Evolutionary conservation across 371 early-diverging fungal genomes (phyloP).

Genomic region (Catenaria anguillulae): DNA sequence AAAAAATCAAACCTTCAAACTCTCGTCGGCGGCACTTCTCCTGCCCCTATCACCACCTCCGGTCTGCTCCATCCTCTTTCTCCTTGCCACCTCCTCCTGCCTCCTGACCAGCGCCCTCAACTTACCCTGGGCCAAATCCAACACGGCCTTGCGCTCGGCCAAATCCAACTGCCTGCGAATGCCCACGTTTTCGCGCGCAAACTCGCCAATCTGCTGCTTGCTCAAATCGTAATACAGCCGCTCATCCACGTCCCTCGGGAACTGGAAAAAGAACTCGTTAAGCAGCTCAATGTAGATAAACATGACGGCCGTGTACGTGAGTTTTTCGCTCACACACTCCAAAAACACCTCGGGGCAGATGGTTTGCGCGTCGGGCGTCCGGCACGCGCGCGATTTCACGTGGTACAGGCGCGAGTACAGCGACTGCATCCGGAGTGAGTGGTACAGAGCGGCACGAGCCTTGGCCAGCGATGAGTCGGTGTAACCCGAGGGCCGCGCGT

Average conservation of each 20-base stretch:
- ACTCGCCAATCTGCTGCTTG: conserved; percentile 55
- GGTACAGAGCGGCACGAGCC: conserved; percentile 58
- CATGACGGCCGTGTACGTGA: conserved; percentile 68
- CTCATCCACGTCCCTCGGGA: conserved; percentile 85
- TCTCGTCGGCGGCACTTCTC: too few species aligned
- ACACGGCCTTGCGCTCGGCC: conserved; percentile 61
- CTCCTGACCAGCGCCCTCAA: background rate
- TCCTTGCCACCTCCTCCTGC: background rate
- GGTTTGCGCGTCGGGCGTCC: conserved; percentile 18
- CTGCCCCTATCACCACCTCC: too few species aligned
- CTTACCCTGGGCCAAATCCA: conserved; percentile 31
- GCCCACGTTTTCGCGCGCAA: conserved; percentile 79
- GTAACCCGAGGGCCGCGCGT: conserved; percentile 6
- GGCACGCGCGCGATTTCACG: conserved; percentile 60
- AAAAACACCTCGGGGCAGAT: conserved; percentile 68
- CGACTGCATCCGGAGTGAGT: conserved; percentile 55
- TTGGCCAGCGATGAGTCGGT: conserved; percentile 31
- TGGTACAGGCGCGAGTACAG: conserved; percentile 66
- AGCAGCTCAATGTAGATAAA: conserved; percentile 90
- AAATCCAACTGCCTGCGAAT: conserved; percentile 68
- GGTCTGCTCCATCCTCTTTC: too few species aligned
- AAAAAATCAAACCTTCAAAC: too few species aligned
- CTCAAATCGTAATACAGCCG: conserved; percentile 59
- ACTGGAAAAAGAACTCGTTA: conserved; percentile 93
- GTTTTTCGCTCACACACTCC: conserved; percentile 76